Conservation (phyloP, 805 yeast genomes). For the Candida silvatica region DNA sequence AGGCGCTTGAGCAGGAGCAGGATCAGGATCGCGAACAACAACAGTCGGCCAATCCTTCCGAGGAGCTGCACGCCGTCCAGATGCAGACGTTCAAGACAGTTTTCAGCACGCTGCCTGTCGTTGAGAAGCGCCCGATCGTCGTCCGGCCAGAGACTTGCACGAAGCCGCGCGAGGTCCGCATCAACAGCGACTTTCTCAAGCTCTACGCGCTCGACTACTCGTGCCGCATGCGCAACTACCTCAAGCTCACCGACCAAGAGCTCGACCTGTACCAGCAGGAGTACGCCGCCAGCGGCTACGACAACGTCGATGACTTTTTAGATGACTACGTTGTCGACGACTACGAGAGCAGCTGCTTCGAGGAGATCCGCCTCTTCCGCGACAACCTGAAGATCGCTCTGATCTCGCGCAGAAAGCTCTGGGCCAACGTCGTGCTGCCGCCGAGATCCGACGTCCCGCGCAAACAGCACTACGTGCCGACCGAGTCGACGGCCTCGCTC, state of each 20-base stretch:
- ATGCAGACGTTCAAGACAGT: constrained; percentile 4
- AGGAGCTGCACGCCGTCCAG: not conserved
- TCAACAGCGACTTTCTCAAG: constrained; percentile 40
- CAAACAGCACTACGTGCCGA: not conserved
- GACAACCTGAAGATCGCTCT: constrained; percentile 27
- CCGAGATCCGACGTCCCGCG: constrained; percentile 34
- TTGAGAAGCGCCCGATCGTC: not conserved
- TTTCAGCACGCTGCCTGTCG: constrained; percentile 2
- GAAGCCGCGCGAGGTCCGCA: constrained; percentile 35
- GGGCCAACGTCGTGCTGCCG: constrained; percentile 44
- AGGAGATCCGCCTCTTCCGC: constrained; percentile 7
- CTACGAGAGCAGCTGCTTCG: not conserved
- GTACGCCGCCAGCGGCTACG: constrained; percentile 16
- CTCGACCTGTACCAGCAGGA: constrained; percentile 24
- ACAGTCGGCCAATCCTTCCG: too few species aligned
- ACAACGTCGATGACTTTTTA: constrained; percentile 19
- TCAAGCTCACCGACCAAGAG: constrained; percentile 25
- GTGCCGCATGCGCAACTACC: constrained; percentile 26
- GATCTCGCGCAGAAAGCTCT: constrained; percentile 39
- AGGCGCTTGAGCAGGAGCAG: too few species aligned
- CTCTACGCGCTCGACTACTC: constrained; percentile 41
- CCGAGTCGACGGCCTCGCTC: constrained; percentile 7
- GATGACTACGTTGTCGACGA: constrained; percentile 10
- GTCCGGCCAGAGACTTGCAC: not conserved
- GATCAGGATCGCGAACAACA: too few species aligned